Evolutionary conservation across 352 stramenopile genomes (phyloP).

Genomic region (Globisporangium splendens): DNA sequence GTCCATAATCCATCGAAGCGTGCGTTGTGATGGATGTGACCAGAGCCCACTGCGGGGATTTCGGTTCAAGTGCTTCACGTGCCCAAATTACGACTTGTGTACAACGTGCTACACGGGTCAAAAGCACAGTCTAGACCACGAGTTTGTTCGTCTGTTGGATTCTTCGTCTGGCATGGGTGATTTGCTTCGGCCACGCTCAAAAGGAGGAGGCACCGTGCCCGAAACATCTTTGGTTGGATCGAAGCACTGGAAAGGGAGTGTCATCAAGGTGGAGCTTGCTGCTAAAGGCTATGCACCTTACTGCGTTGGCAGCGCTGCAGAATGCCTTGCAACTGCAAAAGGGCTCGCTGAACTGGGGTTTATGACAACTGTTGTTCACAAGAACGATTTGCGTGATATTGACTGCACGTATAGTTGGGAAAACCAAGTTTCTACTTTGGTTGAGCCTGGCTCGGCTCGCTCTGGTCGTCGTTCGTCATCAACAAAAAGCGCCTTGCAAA

Average conservation of each 20-base stretch:
- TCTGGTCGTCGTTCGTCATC: slow-evolving; percentile 32
- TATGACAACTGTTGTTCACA: slow-evolving; percentile 37
- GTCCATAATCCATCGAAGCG: slow-evolving; percentile 51
- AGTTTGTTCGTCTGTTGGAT: slow-evolving; percentile 59
- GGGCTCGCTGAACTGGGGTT: slow-evolving; percentile 39
- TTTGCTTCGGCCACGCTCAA: slow-evolving; percentile 54
- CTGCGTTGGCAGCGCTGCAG: slow-evolving; percentile 24
- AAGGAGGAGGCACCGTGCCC: slow-evolving; percentile 40
- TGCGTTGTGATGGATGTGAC: slow-evolving; percentile 79
- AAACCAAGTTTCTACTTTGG: slow-evolving; percentile 21
- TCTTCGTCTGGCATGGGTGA: slow-evolving; percentile 41
- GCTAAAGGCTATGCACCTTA: slow-evolving; percentile 50
- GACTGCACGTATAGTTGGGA: slow-evolving; percentile 52
- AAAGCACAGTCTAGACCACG: slow-evolving; percentile 59
- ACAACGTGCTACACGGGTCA: slow-evolving; percentile 57
- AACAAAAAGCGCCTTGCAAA: slow-evolving; percentile 26
- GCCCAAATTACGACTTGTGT: slow-evolving; percentile 77
- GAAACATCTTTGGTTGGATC: slow-evolving; percentile 57
- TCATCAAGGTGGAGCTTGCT: slow-evolving; percentile 41
- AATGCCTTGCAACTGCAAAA: slow-evolving; percentile 35
- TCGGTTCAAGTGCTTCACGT: slow-evolving; percentile 77
- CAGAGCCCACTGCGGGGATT: slow-evolving; percentile 62
- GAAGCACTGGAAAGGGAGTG: slow-evolving; percentile 57
- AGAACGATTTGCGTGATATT: slow-evolving; percentile 29
- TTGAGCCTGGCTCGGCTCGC: slow-evolving; percentile 47